Evolutionary conservation across 2,329 filamentous ascomycete genomes (phyloP).

Genomic region (Rhinocladiella mackenziei): DNA sequence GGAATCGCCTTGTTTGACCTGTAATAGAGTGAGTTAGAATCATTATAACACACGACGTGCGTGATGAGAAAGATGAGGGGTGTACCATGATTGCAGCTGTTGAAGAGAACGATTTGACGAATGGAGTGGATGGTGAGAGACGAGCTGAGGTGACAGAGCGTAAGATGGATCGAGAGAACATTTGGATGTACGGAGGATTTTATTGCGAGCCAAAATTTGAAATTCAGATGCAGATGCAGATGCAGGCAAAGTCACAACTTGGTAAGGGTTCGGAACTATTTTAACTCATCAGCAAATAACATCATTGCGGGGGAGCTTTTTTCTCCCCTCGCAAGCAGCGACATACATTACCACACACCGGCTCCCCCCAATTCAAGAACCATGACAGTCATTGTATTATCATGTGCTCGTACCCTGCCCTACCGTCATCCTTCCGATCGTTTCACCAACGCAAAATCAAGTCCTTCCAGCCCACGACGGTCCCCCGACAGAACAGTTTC

Average conservation of each 20-base stretch:
- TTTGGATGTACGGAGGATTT: constrained; percentile 4
- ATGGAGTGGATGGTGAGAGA: constrained; percentile 3
- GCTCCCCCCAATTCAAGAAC: no score
- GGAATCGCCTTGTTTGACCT: constrained; percentile 73
- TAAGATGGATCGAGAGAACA: constrained; percentile 23
- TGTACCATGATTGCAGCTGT: constrained; percentile 29
- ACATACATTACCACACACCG: no score
- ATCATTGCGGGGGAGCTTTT: constrained; percentile 1
- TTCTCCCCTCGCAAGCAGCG: not conserved
- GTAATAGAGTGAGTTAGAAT: constrained; percentile 39
- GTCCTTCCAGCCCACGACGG: no score
- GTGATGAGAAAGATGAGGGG: not conserved
- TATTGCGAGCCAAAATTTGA: constrained; percentile 10
- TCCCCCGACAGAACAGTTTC: no score
- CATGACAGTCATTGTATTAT: no score
- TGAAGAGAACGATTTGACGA: constrained; percentile 23
- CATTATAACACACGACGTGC: not conserved
- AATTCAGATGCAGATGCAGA: constrained; percentile 4
- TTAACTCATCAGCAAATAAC: not conserved
- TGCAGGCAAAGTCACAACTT: not conserved
- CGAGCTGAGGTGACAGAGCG: constrained; percentile 16
- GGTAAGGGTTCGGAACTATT: not conserved
- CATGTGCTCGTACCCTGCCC: no score
- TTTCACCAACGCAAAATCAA: no score
- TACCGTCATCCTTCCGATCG: no score